These are phyloP conservation scores for Saccharomycopsis hybrid DNA, from an alignment of 1,139 yeast species.

Conservation along the genomic window DNA sequence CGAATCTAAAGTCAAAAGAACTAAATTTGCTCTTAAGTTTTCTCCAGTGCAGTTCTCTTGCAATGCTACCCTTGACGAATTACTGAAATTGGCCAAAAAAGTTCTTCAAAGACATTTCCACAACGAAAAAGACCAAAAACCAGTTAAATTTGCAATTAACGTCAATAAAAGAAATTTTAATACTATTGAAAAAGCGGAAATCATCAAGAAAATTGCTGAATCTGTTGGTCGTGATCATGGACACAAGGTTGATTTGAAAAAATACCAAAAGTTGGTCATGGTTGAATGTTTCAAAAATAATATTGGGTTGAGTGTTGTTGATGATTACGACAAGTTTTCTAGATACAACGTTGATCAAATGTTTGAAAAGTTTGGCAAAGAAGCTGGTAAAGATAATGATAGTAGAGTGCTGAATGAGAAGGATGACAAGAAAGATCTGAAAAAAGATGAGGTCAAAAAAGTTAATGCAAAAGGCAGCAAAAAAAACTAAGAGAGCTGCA, in stretches of 20 bases:
- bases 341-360: slow-evolving; percentile 58
- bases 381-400: neutral
- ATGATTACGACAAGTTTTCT: slow-evolving; percentile 49
- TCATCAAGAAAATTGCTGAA: slow-evolving; percentile 67
- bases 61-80: slow-evolving; percentile 63
- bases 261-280: slow-evolving; percentile 69
- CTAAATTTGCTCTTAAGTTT: slow-evolving; percentile 69
- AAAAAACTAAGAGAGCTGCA: too few relatives aligned
- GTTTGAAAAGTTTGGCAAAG: slow-evolving; percentile 32
- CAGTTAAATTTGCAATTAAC: slow-evolving; percentile 74
- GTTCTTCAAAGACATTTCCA: slow-evolving; percentile 70
- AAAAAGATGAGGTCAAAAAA: neutral
- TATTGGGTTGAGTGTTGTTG: slow-evolving; percentile 76
- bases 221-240: slow-evolving; percentile 64
- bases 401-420: slow-evolving; percentile 6
- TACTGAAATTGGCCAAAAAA: slow-evolving; percentile 47
- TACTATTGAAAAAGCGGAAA: slow-evolving; percentile 57
- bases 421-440: neutral
- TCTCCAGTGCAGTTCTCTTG: slow-evolving; percentile 77
- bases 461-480: neutral
- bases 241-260: slow-evolving; percentile 74
- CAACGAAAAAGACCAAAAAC: slow-evolving; percentile 35
- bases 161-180: slow-evolving; percentile 75
- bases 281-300: slow-evolving; percentile 85
- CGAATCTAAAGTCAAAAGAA: slow-evolving; percentile 46